Evolutionary conservation across 352 stramenopile genomes (phyloP).

Genomic region (Globisporangium barbulae): DNA sequence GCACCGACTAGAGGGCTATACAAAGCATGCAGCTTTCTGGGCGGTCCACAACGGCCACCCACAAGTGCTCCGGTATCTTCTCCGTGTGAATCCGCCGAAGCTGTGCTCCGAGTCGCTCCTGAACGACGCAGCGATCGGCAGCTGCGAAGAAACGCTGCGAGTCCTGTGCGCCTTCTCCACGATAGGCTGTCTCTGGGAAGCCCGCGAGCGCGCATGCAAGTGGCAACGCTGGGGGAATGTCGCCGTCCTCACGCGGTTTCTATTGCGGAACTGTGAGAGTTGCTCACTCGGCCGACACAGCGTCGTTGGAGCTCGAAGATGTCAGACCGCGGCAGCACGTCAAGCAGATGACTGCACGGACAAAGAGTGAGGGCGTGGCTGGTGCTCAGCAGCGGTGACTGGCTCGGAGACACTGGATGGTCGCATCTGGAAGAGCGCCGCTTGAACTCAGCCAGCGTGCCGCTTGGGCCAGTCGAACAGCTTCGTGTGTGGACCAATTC

Average conservation of each 20-base stretch:
- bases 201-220: not conserved
- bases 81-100: not conserved
- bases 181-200: slow-evolving; percentile 6
- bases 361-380: too few relatives aligned
- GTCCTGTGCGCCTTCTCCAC: not conserved
- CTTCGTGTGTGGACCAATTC: too few relatives aligned
- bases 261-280: not conserved
- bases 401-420: too few relatives aligned
- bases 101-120: slow-evolving; percentile 2
- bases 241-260: not conserved
- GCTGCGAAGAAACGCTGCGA: not conserved
- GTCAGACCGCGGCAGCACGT: not conserved
- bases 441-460: too few relatives aligned
- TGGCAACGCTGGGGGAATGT: not conserved
- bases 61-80: not conserved
- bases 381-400: too few relatives aligned
- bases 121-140: not conserved
- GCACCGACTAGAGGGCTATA: not conserved
- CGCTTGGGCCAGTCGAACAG: too few relatives aligned
- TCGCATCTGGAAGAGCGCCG: too few relatives aligned
- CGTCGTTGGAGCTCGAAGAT: not conserved
- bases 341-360: not conserved
- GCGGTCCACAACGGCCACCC: not conserved
- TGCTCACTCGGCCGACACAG: slow-evolving; percentile 1
- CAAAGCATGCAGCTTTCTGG: not conserved